phyloP scores from a whole-genome alignment of 225 moss, liverwort and hornwort genomes.

The Ulota crispa region DNA sequence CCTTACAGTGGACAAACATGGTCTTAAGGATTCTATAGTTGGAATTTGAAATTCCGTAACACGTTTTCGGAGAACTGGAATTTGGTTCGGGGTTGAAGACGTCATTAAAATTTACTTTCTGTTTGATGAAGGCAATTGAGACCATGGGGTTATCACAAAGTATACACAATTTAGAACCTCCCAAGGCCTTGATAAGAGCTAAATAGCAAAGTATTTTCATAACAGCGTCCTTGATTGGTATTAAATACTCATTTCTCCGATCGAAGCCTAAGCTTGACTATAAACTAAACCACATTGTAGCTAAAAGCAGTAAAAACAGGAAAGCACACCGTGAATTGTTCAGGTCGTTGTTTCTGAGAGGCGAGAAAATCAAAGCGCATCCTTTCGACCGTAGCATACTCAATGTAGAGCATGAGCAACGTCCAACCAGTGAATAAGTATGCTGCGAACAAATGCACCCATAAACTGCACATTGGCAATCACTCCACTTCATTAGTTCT shows the following conservation, averaged over 20 bases:
- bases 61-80: neutral
- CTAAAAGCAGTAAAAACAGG: neutral
- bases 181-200: neutral
- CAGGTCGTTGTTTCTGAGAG: conserved; percentile 59
- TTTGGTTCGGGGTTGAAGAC: neutral
- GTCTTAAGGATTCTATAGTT: neutral
- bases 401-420: conserved; percentile 68
- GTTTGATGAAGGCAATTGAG: neutral
- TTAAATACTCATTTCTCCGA: neutral
- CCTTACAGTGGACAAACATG: neutral
- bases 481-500: neutral
- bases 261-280: neutral
- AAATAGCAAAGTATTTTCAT: neutral
- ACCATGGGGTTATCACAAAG: neutral
- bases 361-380: conserved; percentile 77
- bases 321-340: conserved; percentile 70
- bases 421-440: conserved; percentile 86
- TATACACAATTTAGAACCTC: neutral
- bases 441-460: conserved; percentile 73
- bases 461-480: conserved; percentile 49
- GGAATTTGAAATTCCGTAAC: neutral
- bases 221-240: neutral
- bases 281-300: neutral
- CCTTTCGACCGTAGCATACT: conserved; percentile 61
- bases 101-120: neutral